Evolutionary conservation across 2,329 filamentous ascomycete genomes (phyloP).

Genomic region (Sclerotinia sclerotiorum): DNA sequence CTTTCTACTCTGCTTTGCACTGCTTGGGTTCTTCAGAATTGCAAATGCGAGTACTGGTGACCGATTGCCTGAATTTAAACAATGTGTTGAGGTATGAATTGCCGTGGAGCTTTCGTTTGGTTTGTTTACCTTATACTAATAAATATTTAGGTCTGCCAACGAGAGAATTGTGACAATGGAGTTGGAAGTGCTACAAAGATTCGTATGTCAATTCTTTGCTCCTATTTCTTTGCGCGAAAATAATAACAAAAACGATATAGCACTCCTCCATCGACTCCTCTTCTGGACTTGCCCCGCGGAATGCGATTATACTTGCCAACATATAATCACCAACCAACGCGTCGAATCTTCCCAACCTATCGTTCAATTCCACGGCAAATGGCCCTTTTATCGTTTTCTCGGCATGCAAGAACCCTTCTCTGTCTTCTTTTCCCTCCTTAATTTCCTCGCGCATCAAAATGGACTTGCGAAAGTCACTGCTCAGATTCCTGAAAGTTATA

Average conservation of each 20-base stretch:
- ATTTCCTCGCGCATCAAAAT: constrained; percentile 79
- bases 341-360: constrained; percentile 64
- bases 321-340: constrained; percentile 77
- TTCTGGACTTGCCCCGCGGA: constrained; percentile 90
- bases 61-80: constrained; percentile 77
- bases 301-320: constrained; percentile 98
- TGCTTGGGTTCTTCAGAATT: constrained; percentile 42
- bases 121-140: constrained; percentile 22
- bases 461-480: constrained; percentile 72
- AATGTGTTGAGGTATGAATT: constrained; percentile 72
- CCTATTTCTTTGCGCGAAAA: constrained; percentile 14
- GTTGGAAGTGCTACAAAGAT: constrained; percentile 49
- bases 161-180: constrained; percentile 73
- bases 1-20: constrained; percentile 27
- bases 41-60: constrained; percentile 77
- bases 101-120: neutral
- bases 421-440: constrained; percentile 89
- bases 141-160: constrained; percentile 66
- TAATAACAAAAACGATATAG: constrained; percentile 47
- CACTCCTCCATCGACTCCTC: constrained; percentile 79
- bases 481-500: constrained; percentile 69
- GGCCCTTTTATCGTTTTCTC: constrained; percentile 88
- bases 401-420: constrained; percentile 95
- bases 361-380: constrained; percentile 97
- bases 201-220: constrained; percentile 31